Evolutionary conservation across 306 rosid species (phyloP), one percentile per base, ranked within the genome.

Genomic region (Sicyos baderoa): DNA sequence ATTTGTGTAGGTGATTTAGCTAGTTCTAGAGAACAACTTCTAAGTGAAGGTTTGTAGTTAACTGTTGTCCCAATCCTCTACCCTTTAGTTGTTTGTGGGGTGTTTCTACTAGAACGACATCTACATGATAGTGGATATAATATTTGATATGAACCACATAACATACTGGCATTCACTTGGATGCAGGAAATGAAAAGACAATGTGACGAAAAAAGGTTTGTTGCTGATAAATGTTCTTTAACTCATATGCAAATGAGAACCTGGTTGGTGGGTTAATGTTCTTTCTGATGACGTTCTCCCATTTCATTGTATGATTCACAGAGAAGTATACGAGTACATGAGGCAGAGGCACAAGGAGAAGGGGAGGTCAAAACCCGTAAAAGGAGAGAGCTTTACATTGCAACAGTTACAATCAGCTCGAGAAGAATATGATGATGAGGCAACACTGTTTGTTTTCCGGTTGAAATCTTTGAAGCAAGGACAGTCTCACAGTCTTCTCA

Each of bases 101-200:
- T 15, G n/a, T 59, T 25, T 59, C 29, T 59, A 59, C 47, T 59
- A 8, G 71, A 47, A 66, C 22, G 71, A 3, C 53, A 7, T 23
- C 21, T 47, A 47, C 4, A 13, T 19, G 9, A 66, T 66, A 25
- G 54, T 14, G 72, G 27, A 8, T 61, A 65, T 1, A 45, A 65
- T 45, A 66, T 66, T 66, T 66, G 44, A 66, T 7, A 66, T 47
- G 21, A 66, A 44, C 9, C 23, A 47, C 55, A 15, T 66, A 66
- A 66, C 44, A 3, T 67, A 63, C 19, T 23, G 72, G 42, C 64
- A 25, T 82, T 82, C 54, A 54, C 82, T 58, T 74, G 83, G 74
- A 80, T 79, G 77, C 95, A 94, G 99, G 99, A 94, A 84, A 94
- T 94, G 99, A 94, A 94, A 83, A 89, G 82, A 37, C 99, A 85